phyloP scores from a whole-genome alignment of 2,329 filamentous ascomycete species.

The Clarireedia paspali region DNA sequence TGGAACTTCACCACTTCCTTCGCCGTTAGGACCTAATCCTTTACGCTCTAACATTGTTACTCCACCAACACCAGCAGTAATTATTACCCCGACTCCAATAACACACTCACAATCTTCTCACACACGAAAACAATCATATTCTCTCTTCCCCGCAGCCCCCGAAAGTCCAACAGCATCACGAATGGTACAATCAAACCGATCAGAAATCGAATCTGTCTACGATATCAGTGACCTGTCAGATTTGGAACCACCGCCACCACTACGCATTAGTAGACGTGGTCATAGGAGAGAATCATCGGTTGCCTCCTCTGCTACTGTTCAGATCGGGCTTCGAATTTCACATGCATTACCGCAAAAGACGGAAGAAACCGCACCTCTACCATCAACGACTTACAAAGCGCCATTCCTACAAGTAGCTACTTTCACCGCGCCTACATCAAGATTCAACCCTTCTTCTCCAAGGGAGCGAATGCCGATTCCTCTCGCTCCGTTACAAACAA shows the following conservation, averaged over 20 bases:
- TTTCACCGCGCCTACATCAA: background rate
- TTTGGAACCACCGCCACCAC: constrained; percentile 21
- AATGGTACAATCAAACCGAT: background rate
- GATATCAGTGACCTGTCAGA: constrained; percentile 21
- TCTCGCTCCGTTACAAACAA: constrained; percentile 7
- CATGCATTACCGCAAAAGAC: constrained; percentile 28
- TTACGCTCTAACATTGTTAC: constrained; percentile 10
- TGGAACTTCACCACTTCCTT: constrained; percentile 9
- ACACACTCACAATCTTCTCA: constrained; percentile 4
- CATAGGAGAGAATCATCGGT: constrained; percentile 51
- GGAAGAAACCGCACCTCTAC: constrained; percentile 15
- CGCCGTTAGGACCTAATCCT: constrained; percentile 7
- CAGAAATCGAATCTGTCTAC: constrained; percentile 20
- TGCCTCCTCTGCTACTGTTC: constrained; percentile 59
- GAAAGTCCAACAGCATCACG: constrained; percentile 6
- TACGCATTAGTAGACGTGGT: constrained; percentile 11
- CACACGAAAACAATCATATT: constrained; percentile 24
- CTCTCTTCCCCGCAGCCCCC: constrained; percentile 22
- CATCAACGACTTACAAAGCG: constrained; percentile 31
- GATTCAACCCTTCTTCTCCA: background rate
- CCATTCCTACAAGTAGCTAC: background rate
- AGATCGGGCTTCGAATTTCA: constrained; percentile 64
- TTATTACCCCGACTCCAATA: background rate
- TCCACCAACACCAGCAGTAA: background rate
- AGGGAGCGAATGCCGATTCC: background rate